Base-by-base conservation (phyloP, 139 green algal genomes). In the Tetradesmus lagerheimii region DNA sequence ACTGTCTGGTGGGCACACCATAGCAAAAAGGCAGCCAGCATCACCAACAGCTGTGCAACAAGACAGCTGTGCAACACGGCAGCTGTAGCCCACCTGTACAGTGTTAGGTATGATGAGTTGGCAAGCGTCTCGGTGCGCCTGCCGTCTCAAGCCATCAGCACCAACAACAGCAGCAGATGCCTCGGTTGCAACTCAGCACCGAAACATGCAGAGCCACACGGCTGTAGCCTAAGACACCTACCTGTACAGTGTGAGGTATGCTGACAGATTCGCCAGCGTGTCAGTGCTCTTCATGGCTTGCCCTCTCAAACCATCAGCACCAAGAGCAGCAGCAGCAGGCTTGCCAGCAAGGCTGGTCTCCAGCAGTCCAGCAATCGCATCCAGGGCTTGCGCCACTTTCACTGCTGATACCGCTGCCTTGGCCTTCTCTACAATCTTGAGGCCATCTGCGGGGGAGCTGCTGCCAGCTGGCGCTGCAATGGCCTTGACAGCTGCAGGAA, bases 371-470 rank as follows among this genome's bases (percentile, higher is more conserved):
- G 43, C 45, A 50, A 71, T 86, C 1, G 43, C 80, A 38, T 71
- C 43, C 38, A 74, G 80, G 1, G 80, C 41, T n/a, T 71, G 43
- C 0, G 43, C 43, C 80, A 86, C 85, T 74, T 89, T 89, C 1
- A 89, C 74, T 38, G 85, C 71, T 41, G 71, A 84, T 11, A 89
- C 85, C 50, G 85, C 85, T 83, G 85, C 85, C 35, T 89, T 83
- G 71, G 85, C 85, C 31, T 89, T 89, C 45, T 89, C 85, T 34
- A 89, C 85, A 25, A 89, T 45, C 34, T 88, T 88, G 57, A 88
- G 71, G 29, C 83, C 83, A n/a, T 88, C 83, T 31, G 37, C 76
- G 4, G 20, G 34, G 8, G 25, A 47, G 50, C 34, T 38, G 37
- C 83, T 41, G 27, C 27, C 27, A 18, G 83, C 38, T 29, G 71